Evolutionary conservation across 2,329 filamentous ascomycete species (phyloP).

Genomic region (Penicillium sp.): DNA sequence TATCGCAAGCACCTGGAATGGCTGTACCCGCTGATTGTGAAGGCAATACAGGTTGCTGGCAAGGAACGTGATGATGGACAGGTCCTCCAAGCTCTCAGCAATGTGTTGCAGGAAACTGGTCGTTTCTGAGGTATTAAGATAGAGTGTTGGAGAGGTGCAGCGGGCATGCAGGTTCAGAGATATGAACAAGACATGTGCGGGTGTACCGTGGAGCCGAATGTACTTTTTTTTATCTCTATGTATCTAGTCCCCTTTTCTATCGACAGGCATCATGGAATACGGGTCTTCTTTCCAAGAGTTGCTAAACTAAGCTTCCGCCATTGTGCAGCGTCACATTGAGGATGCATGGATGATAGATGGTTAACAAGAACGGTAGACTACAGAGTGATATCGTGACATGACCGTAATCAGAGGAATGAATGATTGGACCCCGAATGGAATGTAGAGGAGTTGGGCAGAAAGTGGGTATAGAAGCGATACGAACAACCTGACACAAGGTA

Average conservation of each 20-base stretch:
- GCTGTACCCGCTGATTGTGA: slow-evolving; percentile 68
- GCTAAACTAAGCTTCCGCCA: too few relatives aligned
- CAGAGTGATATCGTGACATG: slow-evolving; percentile 21
- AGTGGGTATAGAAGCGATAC: slow-evolving; percentile 22
- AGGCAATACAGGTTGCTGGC: slow-evolving; percentile 39
- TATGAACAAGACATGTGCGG: too few relatives aligned
- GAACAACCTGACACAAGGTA: not conserved
- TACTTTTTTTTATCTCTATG: slow-evolving; percentile 4
- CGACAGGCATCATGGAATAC: not conserved
- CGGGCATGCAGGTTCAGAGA: too few relatives aligned
- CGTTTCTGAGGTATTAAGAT: slow-evolving; percentile 10
- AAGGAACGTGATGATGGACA: slow-evolving; percentile 40
- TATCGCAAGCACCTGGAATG: slow-evolving; percentile 72
- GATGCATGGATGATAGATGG: slow-evolving; percentile 3
- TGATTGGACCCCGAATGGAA: slow-evolving; percentile 8
- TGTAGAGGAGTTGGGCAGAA: slow-evolving; percentile 5
- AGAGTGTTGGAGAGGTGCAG: too few relatives aligned
- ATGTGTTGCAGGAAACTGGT: slow-evolving; percentile 62
- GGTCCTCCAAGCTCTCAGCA: slow-evolving; percentile 52
- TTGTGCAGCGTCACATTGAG: too few relatives aligned
- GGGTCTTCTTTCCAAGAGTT: not conserved
- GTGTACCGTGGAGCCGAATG: not conserved
- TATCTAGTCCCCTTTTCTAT: slow-evolving; percentile 5
- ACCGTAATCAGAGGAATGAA: slow-evolving; percentile 10
- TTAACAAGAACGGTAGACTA: slow-evolving; percentile 21